Conservation (phyloP, 169 alveolate genomes). For the Cystoisospora suis region DNA sequence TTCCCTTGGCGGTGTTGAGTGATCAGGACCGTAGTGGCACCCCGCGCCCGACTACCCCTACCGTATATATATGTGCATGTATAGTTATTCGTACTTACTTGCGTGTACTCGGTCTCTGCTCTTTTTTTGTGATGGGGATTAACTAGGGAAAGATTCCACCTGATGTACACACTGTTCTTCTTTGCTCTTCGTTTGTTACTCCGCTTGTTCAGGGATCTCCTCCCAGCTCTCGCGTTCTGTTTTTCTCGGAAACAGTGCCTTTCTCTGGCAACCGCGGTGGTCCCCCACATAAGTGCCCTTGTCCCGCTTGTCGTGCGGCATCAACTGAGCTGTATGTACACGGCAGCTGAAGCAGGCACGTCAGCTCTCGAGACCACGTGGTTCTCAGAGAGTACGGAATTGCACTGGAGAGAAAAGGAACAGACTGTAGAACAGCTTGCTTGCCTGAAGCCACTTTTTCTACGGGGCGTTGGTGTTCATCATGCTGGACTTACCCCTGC, state of each 20-base stretch:
- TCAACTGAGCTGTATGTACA: conserved; percentile 20
- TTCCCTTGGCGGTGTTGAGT: neutral
- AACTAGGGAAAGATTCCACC: neutral
- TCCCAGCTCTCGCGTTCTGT: conserved; percentile 22
- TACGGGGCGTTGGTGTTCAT: conserved; percentile 92
- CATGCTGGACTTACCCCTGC: conserved; percentile 95
- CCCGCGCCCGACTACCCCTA: neutral
- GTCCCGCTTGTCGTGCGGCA: conserved; percentile 6
- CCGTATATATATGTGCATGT: neutral
- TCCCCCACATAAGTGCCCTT: neutral
- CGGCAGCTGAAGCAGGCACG: conserved; percentile 14
- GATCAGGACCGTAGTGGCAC: neutral
- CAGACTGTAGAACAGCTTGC: conserved; percentile 31
- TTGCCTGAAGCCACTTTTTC: conserved; percentile 57
- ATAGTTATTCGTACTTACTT: neutral
- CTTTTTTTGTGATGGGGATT: too few relatives aligned
- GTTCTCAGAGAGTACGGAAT: neutral
- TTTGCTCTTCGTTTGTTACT: neutral
- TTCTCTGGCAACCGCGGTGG: neutral
- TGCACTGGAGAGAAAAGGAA: neutral
- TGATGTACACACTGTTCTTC: neutral
- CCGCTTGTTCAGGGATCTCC: neutral
- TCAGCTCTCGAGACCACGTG: neutral
- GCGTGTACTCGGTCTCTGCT: neutral
- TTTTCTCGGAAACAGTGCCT: conserved; percentile 22